Conservation (phyloP, 768 basidiomycete species). For the Psilocybe subaeruginosa region DNA sequence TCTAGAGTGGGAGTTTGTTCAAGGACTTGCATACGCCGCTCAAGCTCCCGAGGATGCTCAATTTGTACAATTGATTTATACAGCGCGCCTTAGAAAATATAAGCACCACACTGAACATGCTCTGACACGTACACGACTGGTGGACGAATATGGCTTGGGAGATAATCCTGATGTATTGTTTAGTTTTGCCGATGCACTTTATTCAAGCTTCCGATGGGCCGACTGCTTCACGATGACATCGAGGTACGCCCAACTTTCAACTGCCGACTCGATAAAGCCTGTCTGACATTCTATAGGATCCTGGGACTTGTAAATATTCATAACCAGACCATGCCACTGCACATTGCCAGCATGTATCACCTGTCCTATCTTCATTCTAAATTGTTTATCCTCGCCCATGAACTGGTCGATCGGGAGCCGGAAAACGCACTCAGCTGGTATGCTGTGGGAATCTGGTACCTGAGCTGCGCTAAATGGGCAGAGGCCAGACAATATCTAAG, state of each 20-base stretch:
- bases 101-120: conserved; percentile 84
- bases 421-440: conserved; percentile 97
- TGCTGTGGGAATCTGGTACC: conserved; percentile 97
- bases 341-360: conserved; percentile 98
- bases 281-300: conserved; percentile 56
- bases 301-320: conserved; percentile 85
- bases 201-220: conserved; percentile 87
- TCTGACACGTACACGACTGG: conserved; percentile 74
- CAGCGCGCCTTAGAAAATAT: conserved; percentile 88
- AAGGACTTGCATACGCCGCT: conserved; percentile 76
- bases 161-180: conserved; percentile 94
- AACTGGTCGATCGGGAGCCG: conserved; percentile 93
- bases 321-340: conserved; percentile 86
- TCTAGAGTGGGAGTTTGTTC: conserved; percentile 95
- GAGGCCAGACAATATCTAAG: conserved; percentile 96
- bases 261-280: background rate
- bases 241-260: conserved; percentile 45
- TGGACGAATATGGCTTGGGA: conserved; percentile 79
- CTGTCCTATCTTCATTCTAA: conserved; percentile 88
- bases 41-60: conserved; percentile 89
- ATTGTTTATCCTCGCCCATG: conserved; percentile 95
- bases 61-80: conserved; percentile 93
- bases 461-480: conserved; percentile 82
- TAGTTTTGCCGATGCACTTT: conserved; percentile 89
- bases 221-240: conserved; percentile 92